Conservation (phyloP, 306 rosid species). For the barrel medic (Medicago truncatula) region MtrunA17r5.0-ANR NC_053045.1:56405001-56405500, state of each 20-base stretch:
- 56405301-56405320: conserved; percentile 37
- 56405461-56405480: background rate
- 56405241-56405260: conserved; percentile 41
- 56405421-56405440: conserved; percentile 29
- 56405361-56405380: conserved; percentile 38
- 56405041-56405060: background rate
- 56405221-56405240: background rate
- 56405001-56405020: too few relatives aligned
- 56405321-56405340: conserved; percentile 40
- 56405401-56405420: conserved; percentile 26
- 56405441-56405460: background rate
- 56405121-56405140: background rate
- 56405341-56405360: conserved; percentile 33
- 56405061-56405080: background rate
- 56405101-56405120: conserved; percentile 44
- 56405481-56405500: background rate
- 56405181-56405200: conserved; percentile 13
- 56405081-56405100: conserved; percentile 37
- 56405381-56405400: conserved; percentile 37
- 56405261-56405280: conserved; percentile 53
- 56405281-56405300: conserved; percentile 61
- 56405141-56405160: conserved; percentile 33
- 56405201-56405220: conserved; percentile 38
- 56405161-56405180: conserved; percentile 47
- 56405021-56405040: too few relatives aligned